Evolutionary conservation across 2,329 filamentous ascomycete species (phyloP).

Genomic region (Myotisia sp.): DNA sequence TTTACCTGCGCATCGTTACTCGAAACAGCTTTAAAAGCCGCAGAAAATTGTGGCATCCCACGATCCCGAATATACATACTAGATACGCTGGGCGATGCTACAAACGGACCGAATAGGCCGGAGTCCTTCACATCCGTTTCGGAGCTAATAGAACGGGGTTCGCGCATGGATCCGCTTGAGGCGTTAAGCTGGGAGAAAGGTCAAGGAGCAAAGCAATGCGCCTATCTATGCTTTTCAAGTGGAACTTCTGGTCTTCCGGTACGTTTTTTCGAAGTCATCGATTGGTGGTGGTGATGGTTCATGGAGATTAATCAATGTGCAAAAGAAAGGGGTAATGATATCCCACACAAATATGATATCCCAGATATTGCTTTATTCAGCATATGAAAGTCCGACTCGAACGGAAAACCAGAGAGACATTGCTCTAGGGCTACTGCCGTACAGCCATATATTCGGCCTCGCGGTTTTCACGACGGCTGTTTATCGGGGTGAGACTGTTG

Average conservation of each 20-base stretch:
- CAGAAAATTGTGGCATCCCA: constrained; percentile 45
- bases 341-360: constrained; percentile 59
- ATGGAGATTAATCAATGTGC: not conserved
- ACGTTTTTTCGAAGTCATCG: constrained; percentile 21
- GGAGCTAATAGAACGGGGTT: constrained; percentile 46
- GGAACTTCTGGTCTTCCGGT: constrained; percentile 59
- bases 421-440: constrained; percentile 50
- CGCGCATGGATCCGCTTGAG: constrained; percentile 39
- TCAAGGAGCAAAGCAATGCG: constrained; percentile 49
- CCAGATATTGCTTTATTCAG: constrained; percentile 47
- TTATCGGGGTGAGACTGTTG: constrained; percentile 54
- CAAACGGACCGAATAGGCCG: constrained; percentile 32
- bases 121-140: constrained; percentile 45
- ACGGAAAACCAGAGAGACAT: constrained; percentile 36
- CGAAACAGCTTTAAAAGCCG: constrained; percentile 44
- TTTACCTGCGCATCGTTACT: constrained; percentile 53
- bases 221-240: constrained; percentile 59
- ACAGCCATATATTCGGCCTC: constrained; percentile 62
- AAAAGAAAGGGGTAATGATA: constrained; percentile 62
- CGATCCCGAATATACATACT: constrained; percentile 49
- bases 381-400: constrained; percentile 34
- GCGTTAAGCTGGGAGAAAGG: constrained; percentile 48
- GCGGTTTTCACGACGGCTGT: constrained; percentile 46
- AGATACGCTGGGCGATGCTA: constrained; percentile 42
- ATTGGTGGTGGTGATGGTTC: not conserved